Evolutionary conservation across 441 rosid species (phyloP).

Genomic region (Iberis amara): DNA sequence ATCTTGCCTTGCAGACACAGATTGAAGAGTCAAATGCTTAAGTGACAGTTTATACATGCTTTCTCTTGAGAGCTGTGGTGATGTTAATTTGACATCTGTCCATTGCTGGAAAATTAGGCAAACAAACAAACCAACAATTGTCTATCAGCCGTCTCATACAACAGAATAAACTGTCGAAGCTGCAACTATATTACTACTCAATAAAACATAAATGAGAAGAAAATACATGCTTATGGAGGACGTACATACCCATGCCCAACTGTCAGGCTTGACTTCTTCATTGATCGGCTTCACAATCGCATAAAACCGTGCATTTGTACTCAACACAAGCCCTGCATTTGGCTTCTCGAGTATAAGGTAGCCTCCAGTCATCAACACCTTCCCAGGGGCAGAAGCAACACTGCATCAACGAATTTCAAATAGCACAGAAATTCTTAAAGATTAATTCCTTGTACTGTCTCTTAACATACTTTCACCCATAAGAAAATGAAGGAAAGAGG

Average conservation of each 20-base stretch:
- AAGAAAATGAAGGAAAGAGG: neutral
- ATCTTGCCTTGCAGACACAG: constrained; percentile 64
- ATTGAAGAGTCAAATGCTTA: constrained; percentile 55
- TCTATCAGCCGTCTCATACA: constrained; percentile 9
- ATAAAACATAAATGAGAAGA: constrained; percentile 2
- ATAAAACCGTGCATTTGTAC: constrained; percentile 83
- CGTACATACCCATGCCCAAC: constrained; percentile 78
- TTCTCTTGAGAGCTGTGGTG: constrained; percentile 91
- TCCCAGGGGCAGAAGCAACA: constrained; percentile 96
- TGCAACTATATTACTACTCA: no score
- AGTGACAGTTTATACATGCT: constrained; percentile 69
- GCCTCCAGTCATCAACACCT: constrained; percentile 92
- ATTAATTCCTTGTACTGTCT: constrained; percentile 5
- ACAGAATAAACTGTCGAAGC: neutral
- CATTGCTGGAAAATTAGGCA: constrained; percentile 42
- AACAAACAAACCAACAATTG: constrained; percentile 6
- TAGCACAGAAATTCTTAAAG: neutral
- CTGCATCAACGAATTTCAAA: constrained; percentile 29
- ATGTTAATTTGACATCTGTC: constrained; percentile 82
- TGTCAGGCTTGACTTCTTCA: constrained; percentile 58
- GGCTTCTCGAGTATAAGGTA: constrained; percentile 90
- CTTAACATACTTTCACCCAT: neutral
- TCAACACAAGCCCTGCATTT: constrained; percentile 75
- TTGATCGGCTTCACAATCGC: constrained; percentile 72
- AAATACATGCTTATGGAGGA: constrained; percentile 4